Evolutionary conservation across 2,329 filamentous ascomycete species (phyloP), one percentile per base, ranked within the genome.

Genomic region (Fusarium devonianum): DNA sequence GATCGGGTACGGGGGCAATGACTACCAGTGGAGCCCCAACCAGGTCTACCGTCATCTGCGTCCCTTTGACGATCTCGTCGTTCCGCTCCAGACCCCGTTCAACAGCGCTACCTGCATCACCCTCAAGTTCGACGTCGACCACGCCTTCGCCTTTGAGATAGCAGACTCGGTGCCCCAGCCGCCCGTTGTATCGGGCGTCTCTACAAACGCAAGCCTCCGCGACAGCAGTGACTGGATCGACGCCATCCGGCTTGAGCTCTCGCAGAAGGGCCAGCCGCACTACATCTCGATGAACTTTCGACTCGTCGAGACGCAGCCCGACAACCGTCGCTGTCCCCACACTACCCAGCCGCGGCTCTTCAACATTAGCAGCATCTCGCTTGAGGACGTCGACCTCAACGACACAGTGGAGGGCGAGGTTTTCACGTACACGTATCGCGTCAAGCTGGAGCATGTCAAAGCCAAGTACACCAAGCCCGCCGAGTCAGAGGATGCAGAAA

Each of bases 271-370:
- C 5, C 36, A 41, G 11, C 28, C 36, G 2, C 22, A 52, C 38
- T 44, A 38, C n/a, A 33, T 63, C 19, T 56, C 47, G 0, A 42
- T 63, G 34, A 58, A 57, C 34, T 11, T 63, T 5, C 60, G 60
- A 11, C 50, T 63, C 39, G 51, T 61, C 7, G 40, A 58, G 10
- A 36, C 32, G 3, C 48, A 49, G 13, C n/a, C 23, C 7, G 3
- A n/a, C 3, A 29, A 38, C 14, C 33, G 1, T 8, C 14, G 4
- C 2, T n/a, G 3, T 8, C 30, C 32, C 3, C 16, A 28, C 4
- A 19, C 18, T 13, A 45, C 49, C 4, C 26, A 49, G 11, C 43
- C 48, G 16, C 48, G 34, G 7, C 32, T 61, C 7, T 63, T 59
- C 41, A 60, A 34, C 38, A 52, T 63, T 28, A 21, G 17, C 7